Evolutionary conservation across 1,284 basidiomycete species (phyloP).

Genomic region (Leccinum cinnamomeum): DNA sequence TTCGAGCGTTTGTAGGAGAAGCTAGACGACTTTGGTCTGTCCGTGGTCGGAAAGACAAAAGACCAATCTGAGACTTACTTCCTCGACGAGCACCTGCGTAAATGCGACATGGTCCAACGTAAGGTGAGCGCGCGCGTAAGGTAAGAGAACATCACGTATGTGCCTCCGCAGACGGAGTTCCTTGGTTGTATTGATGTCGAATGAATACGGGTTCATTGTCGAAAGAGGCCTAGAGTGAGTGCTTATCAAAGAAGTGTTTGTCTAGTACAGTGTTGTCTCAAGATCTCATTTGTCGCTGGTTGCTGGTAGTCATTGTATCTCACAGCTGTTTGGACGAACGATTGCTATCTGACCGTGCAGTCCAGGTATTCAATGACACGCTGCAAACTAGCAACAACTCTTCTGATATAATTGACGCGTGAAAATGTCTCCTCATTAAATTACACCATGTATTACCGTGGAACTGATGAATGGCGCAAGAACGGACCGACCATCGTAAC

Average conservation of each 20-base stretch:
- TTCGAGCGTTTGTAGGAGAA: slow-evolving; percentile 43
- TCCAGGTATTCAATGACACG: slow-evolving; percentile 1
- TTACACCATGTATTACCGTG: slow-evolving; percentile 16
- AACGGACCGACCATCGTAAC: slow-evolving; percentile 3
- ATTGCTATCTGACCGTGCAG: slow-evolving; percentile 1
- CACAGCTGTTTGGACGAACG: neutral
- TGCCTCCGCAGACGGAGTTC: slow-evolving; percentile 43
- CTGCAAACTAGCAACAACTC: slow-evolving; percentile 2
- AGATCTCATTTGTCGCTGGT: neutral
- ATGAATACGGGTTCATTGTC: slow-evolving; percentile 22
- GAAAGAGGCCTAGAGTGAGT: neutral
- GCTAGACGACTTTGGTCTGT: slow-evolving; percentile 34
- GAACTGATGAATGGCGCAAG: slow-evolving; percentile 2
- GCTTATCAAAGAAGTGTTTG: neutral
- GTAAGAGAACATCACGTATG: slow-evolving; percentile 51
- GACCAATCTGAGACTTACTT: slow-evolving; percentile 38
- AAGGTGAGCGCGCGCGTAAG: slow-evolving; percentile 55
- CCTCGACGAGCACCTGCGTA: slow-evolving; percentile 48
- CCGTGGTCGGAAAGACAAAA: neutral
- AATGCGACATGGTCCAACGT: slow-evolving; percentile 56
- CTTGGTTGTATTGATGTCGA: slow-evolving; percentile 19
- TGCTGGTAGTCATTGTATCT: neutral
- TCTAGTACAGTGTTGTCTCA: too few species aligned
- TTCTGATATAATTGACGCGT: slow-evolving; percentile 1
- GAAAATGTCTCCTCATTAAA: slow-evolving; percentile 8